phyloP scores from a whole-genome alignment of 2,329 filamentous ascomycete species.

The Colletotrichum agaves region DNA sequence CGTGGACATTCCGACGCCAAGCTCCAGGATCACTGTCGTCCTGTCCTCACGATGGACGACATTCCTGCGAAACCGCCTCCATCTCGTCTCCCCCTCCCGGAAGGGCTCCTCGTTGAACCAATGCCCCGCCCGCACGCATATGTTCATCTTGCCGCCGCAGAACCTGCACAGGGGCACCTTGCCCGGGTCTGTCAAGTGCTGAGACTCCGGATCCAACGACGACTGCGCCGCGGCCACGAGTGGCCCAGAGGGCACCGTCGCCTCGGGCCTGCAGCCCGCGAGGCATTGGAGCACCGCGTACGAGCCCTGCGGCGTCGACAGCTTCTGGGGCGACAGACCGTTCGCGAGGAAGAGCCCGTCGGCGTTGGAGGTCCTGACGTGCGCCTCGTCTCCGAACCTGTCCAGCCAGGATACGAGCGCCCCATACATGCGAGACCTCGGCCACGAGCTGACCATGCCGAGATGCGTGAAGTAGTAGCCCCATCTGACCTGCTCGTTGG shows the following conservation, averaged over 20 bases:
- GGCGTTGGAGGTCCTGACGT: conserved; percentile 47
- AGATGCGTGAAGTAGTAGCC: conserved; percentile 48
- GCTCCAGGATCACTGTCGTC: conserved; percentile 37
- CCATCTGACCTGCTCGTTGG: conserved; percentile 45
- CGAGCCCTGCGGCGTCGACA: conserved; percentile 47
- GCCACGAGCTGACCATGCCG: conserved; percentile 43
- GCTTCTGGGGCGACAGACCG: conserved; percentile 40
- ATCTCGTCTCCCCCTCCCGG: conserved; percentile 32
- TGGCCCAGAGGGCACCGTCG: conserved; percentile 40
- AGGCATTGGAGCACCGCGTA: conserved; percentile 46
- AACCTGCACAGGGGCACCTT: conserved; percentile 38
- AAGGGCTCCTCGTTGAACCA: conserved; percentile 40
- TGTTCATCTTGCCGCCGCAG: conserved; percentile 37
- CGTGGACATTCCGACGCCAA: conserved; percentile 39
- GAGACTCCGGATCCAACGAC: conserved; percentile 40
- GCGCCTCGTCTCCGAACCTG: conserved; percentile 18
- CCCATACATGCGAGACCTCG: conserved; percentile 40
- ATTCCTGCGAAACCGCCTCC: conserved; percentile 30
- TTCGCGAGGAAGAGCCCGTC: conserved; percentile 46
- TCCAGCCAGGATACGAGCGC: conserved; percentile 34
- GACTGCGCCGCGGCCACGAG: conserved; percentile 42
- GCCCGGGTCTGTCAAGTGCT: conserved; percentile 36
- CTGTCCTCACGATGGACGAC: conserved; percentile 2
- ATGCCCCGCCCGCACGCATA: conserved; percentile 39
- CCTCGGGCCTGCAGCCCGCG: conserved; percentile 43